Conservation (phyloP, 2,329 filamentous ascomycete species). For the Penicillium hordei region DNA sequence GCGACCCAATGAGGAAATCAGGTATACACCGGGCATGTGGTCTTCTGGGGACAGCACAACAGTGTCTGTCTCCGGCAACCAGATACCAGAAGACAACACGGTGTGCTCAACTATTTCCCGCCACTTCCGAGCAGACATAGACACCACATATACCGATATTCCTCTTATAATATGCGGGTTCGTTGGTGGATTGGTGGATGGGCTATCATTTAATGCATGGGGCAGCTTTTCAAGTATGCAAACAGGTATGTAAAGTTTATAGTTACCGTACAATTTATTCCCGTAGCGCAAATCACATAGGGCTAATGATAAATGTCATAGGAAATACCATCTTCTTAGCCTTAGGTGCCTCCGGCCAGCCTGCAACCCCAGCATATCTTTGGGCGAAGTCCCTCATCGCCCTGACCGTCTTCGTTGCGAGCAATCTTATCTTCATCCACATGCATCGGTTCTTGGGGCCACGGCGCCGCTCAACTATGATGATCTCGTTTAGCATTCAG, state of each 20-base stretch:
- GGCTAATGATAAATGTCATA: slow-evolving; percentile 14
- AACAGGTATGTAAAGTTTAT: slow-evolving; percentile 33
- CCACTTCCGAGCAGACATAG: slow-evolving; percentile 25
- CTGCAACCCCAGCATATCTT: slow-evolving; percentile 40
- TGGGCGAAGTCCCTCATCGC: slow-evolving; percentile 47
- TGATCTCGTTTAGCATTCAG: slow-evolving; percentile 43
- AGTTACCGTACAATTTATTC: not conserved
- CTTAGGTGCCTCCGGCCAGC: slow-evolving; percentile 44
- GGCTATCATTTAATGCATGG: slow-evolving; percentile 45
- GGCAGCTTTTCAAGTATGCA: slow-evolving; percentile 47
- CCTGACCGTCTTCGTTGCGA: slow-evolving; percentile 39
- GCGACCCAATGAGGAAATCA: slow-evolving; percentile 8
- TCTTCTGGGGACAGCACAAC: slow-evolving; percentile 26
- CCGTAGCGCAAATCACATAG: not conserved
- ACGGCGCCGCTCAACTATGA: slow-evolving; percentile 40
- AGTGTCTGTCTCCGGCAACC: slow-evolving; percentile 24
- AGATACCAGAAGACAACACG: slow-evolving; percentile 12
- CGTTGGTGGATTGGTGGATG: slow-evolving; percentile 42
- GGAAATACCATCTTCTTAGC: slow-evolving; percentile 48
- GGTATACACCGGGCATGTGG: slow-evolving; percentile 22
- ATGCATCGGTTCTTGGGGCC: slow-evolving; percentile 33
- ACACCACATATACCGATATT: slow-evolving; percentile 29
- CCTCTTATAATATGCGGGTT: slow-evolving; percentile 40
- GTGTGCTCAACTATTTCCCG: slow-evolving; percentile 18
- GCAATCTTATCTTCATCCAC: slow-evolving; percentile 43